Conservation (phyloP, 2,329 filamentous ascomycete species). For the Geosmithia morbida region DNA sequence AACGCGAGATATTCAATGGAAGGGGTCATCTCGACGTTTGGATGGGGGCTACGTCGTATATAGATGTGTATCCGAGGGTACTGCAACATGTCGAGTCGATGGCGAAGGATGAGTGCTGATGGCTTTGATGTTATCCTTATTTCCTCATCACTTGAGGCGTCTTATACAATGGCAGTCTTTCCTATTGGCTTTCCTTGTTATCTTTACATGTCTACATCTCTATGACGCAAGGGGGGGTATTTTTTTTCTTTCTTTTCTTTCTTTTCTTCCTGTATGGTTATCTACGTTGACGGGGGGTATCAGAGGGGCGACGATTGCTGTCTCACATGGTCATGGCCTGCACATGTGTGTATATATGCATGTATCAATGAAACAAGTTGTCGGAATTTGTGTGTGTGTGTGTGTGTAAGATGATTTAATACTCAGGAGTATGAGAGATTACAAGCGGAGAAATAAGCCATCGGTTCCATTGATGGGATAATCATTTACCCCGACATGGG, state of each 20-base stretch:
- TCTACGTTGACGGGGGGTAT: too few relatives aligned
- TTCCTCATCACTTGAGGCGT: too few relatives aligned
- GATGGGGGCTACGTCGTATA: slow-evolving; percentile 8
- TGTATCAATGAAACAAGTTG: neutral
- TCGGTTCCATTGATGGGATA: neutral
- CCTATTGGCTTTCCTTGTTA: too few relatives aligned
- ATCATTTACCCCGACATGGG: neutral
- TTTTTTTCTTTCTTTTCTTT: too few relatives aligned
- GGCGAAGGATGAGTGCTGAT: slow-evolving; percentile 1
- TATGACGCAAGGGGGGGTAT: too few relatives aligned
- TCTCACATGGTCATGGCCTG: neutral
- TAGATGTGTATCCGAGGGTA: slow-evolving; percentile 9
- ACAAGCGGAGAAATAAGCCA: neutral
- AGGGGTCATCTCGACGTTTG: slow-evolving; percentile 12
- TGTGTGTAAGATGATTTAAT: too few relatives aligned
- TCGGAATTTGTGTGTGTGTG: neutral
- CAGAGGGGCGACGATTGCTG: too few relatives aligned
- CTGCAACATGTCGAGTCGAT: slow-evolving; percentile 4
- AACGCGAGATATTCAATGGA: slow-evolving; percentile 9
- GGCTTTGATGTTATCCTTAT: neutral
- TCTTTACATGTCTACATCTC: too few relatives aligned
- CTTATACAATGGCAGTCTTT: too few relatives aligned
- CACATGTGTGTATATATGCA: neutral
- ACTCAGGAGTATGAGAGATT: neutral
- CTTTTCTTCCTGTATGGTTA: too few relatives aligned